Evolutionary conservation across 306 rosid species (phyloP).

Genomic region (Quercus robur): DNA sequence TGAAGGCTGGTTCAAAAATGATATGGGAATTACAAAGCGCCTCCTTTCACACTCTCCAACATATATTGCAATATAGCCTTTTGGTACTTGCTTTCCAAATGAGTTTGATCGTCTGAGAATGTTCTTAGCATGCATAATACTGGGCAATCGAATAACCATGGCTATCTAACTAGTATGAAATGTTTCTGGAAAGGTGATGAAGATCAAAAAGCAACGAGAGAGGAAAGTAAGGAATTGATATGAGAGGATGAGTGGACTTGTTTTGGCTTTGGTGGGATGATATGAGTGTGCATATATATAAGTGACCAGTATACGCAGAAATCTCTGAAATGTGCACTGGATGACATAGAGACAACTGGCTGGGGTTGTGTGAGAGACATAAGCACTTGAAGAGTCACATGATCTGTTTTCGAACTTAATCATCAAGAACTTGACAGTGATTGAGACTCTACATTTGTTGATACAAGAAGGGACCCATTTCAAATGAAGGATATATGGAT

Average conservation of each 20-base stretch:
- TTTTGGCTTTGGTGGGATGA: neutral
- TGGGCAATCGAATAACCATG: neutral
- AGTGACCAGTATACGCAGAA: neutral
- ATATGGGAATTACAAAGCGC: neutral
- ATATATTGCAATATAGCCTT: too few relatives aligned
- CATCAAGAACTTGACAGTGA: neutral
- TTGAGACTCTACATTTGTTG: neutral
- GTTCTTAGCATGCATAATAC: neutral
- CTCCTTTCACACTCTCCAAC: too few relatives aligned
- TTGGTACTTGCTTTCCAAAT: neutral
- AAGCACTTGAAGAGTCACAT: constrained; percentile 9
- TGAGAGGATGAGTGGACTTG: neutral
- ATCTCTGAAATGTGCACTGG: too few relatives aligned
- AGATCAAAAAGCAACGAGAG: too few relatives aligned
- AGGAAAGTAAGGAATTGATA: too few relatives aligned
- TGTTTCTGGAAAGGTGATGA: too few relatives aligned
- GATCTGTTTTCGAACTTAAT: constrained; percentile 10
- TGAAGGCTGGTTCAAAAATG: constrained; percentile 26
- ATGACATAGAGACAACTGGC: too few relatives aligned
- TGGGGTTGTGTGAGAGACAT: constrained; percentile 8
- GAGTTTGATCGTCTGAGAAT: neutral
- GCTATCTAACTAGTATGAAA: too few relatives aligned
- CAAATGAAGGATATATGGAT: neutral
- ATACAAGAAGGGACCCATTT: neutral
- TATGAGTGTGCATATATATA: neutral